phyloP scores from a whole-genome alignment of 2,329 filamentous ascomycete species.

The Mycosphaerella sp. region DNA sequence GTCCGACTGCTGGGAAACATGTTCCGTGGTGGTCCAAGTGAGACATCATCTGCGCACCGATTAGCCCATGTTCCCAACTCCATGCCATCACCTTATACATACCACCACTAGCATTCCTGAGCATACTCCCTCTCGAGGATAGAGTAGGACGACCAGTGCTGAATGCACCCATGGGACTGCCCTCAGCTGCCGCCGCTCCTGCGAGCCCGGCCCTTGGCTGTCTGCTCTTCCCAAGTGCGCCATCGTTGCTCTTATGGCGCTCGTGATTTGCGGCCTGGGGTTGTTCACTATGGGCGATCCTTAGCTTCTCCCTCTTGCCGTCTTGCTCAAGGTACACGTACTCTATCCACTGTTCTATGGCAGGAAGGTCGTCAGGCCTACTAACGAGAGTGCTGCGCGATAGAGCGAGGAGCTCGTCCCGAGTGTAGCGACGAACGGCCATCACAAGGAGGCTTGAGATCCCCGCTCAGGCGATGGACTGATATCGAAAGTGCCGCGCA shows the following conservation, averaged over 20 bases:
- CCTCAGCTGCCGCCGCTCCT: slow-evolving; percentile 8
- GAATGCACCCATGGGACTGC: slow-evolving; percentile 35
- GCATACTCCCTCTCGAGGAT: slow-evolving; percentile 23
- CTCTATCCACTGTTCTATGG: slow-evolving; percentile 96
- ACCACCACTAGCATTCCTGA: slow-evolving; percentile 23
- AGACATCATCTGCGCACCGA: slow-evolving; percentile 67
- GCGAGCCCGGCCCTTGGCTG: slow-evolving; percentile 14
- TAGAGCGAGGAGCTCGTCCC: slow-evolving; percentile 68
- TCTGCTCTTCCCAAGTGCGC: slow-evolving; percentile 18
- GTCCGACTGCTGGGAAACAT: slow-evolving; percentile 69
- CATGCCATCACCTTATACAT: slow-evolving; percentile 12
- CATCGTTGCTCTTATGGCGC: slow-evolving; percentile 19
- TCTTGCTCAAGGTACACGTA: slow-evolving; percentile 42
- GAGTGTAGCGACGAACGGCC: slow-evolving; percentile 57
- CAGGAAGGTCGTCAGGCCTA: slow-evolving; percentile 72
- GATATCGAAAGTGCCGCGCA: not conserved
- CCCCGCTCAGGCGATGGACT: slow-evolving; percentile 1
- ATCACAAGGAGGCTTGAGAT: slow-evolving; percentile 16
- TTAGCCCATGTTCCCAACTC: slow-evolving; percentile 10
- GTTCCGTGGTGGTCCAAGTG: slow-evolving; percentile 77
- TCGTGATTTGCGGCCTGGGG: slow-evolving; percentile 13
- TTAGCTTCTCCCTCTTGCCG: slow-evolving; percentile 34
- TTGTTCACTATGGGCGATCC: slow-evolving; percentile 35
- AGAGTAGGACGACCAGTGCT: slow-evolving; percentile 30
- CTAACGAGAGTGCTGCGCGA: slow-evolving; percentile 75